Evolutionary conservation across 495 filamentous ascomycete genomes (phyloP), one percentile per base, ranked within the genome.

Genomic region (Penicillium coffeae): DNA sequence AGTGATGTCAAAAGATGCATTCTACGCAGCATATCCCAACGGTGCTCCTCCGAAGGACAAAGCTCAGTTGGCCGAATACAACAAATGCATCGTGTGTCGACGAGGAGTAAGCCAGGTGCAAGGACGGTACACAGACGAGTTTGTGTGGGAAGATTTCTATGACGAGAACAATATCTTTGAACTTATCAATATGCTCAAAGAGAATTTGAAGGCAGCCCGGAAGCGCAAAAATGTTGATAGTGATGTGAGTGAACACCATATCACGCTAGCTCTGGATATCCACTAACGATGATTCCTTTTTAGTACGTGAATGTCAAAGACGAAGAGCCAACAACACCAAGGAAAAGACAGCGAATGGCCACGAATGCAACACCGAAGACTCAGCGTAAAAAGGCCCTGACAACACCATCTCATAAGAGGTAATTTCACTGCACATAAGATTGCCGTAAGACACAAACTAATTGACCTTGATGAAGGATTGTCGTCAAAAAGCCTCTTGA

Each of bases 41-140:
- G 92, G 94, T 40, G 83, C 79, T 46, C 76, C 95, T 1, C 83
- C 89, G 2, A 82, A 83, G 50, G 80, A 74, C 42, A 85, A 87
- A 6, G 58, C 54, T 8, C 61, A 58, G 40, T 50, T 70, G 56
- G 79, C 78, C 25, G 87, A 94, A 54, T 85, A 79, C 59, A 90
- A 89, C 55, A 97, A 95, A 67, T 82, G 87, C 20, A 96, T 96
- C 58, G 71, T 97, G 40, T 97, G 93, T 62, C 83, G 91, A 21
- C 75, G 91, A 62, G 94, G 89, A 3, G 92, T 89, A 53, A 94
- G 90, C 60, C 87, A 88, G 3, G 70, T 88, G 25, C 95, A 90
- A 21, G 84, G 88, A 21, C 88, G 85, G 27, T 99, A 97, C 62
- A 97, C 93, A 0, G 82, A 90, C 3, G 94, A 97, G 58, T 95